A percentile compares a stretch with the other conserved stretches of the same genome.
Evolutionary conservation across 1,284 basidiomycete genomes (phyloP).

Genomic region (Boletellus sp.): DNA sequence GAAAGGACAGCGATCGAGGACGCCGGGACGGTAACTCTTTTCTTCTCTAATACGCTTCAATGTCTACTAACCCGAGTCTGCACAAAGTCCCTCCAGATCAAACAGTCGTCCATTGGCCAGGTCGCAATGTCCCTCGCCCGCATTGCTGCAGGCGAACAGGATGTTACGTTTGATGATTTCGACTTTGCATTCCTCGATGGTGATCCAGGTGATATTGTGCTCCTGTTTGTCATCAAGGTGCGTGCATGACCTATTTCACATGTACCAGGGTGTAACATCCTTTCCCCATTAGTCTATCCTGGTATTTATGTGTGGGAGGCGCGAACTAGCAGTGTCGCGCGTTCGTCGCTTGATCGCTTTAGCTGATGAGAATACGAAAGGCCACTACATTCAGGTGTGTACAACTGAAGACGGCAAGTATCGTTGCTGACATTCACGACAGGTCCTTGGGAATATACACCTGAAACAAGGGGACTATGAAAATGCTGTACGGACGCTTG

Average conservation of each 20-base stretch:
- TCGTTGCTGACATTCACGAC: not conserved
- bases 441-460: constrained; percentile 6
- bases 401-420: too few species aligned
- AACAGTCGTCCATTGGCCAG: not conserved
- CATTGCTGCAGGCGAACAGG: not conserved
- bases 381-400: not conserved
- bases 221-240: not conserved
- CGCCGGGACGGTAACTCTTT: not conserved
- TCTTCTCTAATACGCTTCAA: too few species aligned
- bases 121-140: not conserved
- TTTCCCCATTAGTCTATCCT: not conserved
- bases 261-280: not conserved
- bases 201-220: not conserved
- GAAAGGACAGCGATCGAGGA: not conserved
- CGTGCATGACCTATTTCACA: not conserved
- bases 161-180: not conserved
- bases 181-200: not conserved
- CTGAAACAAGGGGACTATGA: constrained; percentile 3
- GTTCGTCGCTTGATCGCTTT: not conserved
- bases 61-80: too few species aligned
- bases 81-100: not conserved
- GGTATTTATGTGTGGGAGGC: not conserved
- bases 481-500: not conserved
- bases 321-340: not conserved
- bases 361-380: not conserved